phyloP scores from a whole-genome alignment of 192 early-diverging fungal genomes.

The Coemansia brasiliensis region DNA sequence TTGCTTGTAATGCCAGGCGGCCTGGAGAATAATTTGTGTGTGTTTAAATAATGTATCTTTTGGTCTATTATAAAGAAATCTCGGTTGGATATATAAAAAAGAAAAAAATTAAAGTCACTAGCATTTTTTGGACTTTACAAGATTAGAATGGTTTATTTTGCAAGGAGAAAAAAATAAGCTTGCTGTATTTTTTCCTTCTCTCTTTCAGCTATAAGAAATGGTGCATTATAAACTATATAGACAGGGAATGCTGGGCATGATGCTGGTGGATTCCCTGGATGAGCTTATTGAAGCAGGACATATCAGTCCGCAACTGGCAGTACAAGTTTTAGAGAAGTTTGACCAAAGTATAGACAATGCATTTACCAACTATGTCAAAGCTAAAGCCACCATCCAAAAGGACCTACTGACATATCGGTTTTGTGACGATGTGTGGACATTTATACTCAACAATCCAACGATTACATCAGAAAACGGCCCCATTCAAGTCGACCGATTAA shows the following conservation, averaged over 20 bases:
- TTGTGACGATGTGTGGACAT: conserved; percentile 98
- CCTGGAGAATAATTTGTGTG: conserved; percentile 62
- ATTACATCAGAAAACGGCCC: conserved; percentile 83
- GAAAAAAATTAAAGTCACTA: too few relatives aligned
- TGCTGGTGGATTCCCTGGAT: conserved; percentile 93
- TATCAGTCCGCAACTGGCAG: conserved; percentile 89
- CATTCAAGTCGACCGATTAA: conserved; percentile 63
- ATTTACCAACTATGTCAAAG: conserved; percentile 72
- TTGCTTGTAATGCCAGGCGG: conserved; percentile 83
- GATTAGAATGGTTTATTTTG: too few relatives aligned
- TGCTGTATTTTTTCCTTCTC: too few relatives aligned
- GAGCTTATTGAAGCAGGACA: conserved; percentile 85
- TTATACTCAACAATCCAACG: conserved; percentile 80
- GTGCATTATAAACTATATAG: conserved; percentile 68
- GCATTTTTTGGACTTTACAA: too few relatives aligned
- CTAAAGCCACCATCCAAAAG: conserved; percentile 75
- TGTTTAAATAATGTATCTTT: background rate
- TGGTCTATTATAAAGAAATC: conserved; percentile 24
- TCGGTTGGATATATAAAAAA: too few relatives aligned
- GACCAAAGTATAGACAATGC: conserved; percentile 81
- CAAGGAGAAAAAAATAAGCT: too few relatives aligned
- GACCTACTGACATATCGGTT: conserved; percentile 84
- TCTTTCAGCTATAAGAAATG: background rate
- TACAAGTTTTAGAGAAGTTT: conserved; percentile 78
- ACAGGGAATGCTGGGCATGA: conserved; percentile 75